A percentile compares a stretch with the other conserved stretches of the same genome.
Conservation (phyloP, 2,329 filamentous ascomycete genomes). For the Trichoderma cornu-damae region DNA sequence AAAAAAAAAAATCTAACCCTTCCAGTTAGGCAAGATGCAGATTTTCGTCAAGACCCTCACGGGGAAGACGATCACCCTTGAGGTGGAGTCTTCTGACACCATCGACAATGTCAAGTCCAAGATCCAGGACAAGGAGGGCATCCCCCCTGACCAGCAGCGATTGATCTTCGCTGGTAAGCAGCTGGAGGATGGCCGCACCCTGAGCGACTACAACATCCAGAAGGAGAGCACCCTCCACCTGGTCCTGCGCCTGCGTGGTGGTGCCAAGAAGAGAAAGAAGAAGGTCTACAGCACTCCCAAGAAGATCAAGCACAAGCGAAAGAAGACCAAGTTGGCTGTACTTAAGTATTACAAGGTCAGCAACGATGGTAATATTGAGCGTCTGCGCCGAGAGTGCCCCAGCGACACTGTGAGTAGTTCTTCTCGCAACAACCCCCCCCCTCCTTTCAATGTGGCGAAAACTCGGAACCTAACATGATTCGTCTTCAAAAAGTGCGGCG, state of each 20-base stretch:
- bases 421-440: neutral
- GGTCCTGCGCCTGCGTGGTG: constrained; percentile 96
- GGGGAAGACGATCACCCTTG: constrained; percentile 99
- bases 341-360: constrained; percentile 99
- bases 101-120: constrained; percentile 99
- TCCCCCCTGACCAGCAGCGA: constrained; percentile 98
- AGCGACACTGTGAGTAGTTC: constrained; percentile 74
- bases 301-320: constrained; percentile 99
- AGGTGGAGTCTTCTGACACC: constrained; percentile 99
- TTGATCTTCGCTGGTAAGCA: constrained; percentile 99
- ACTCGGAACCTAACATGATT: neutral
- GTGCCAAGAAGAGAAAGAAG: constrained; percentile 99
- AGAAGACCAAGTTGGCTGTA: constrained; percentile 99
- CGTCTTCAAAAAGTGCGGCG: constrained; percentile 73
- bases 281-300: constrained; percentile 99
- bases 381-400: constrained; percentile 96
- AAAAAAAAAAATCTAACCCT: constrained; percentile 42
- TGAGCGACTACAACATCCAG: constrained; percentile 99
- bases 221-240: constrained; percentile 99
- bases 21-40: constrained; percentile 62
- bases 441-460: neutral
- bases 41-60: constrained; percentile 83
- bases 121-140: constrained; percentile 98
- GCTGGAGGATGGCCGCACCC: constrained; percentile 97
- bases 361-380: constrained; percentile 99